Base-by-base conservation (phyloP, 163 green algal genomes). In the Scenedesmus sp. region DNA sequence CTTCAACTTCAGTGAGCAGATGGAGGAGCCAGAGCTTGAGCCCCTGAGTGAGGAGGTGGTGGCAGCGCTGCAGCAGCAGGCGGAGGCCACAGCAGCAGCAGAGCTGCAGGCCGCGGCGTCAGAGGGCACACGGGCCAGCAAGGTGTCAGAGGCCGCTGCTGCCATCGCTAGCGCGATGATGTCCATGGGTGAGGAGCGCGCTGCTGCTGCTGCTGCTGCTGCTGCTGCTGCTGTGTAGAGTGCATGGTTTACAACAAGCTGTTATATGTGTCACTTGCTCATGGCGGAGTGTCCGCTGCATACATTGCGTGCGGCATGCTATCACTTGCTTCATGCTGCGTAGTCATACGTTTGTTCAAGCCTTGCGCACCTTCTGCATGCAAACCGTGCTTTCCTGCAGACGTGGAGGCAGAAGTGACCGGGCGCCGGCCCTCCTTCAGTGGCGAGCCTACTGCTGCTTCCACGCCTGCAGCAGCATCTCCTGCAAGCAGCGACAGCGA, bases 361-460 rank as follows among this genome's bases (percentile, higher is more conserved):
- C 82, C 23, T 87, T 23, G 57, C 12, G 52, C 8, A 60, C 59
- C 18, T 23, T 54, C 60, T 82, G 62, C 85, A 26, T 84, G 9
- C 62, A 52, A 46, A 46, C 34, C 34, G 34, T 46, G 34, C 34
- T 46, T 86, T 70, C 15, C 23, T 46, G 87, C 77, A 91, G 87
- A 91, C 76, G 87, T 52, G 12, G 87, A 91, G 87, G 87, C 87
- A 74, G 87, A 91, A 34, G 87, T 59, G 87, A 86, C 55, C 18
- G 73, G 64, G 9, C 54, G 54, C 54, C 54, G 81, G 4, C 18
- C 55, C 55, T 34, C 18, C 1, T 20, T 57, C 34, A 84, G 34
- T 20, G 34, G 34, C 84, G 84, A 46, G 3, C 34, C n/a, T 89
- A 67, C 12, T 59, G 55, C 26, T 7, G 46, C 84, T 13, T 13